Percentiles rank a stretch among this genome's conserved stretches.
Conservation (phyloP, 164 flowering plant genomes). For the Vitis labrusca region DNA sequence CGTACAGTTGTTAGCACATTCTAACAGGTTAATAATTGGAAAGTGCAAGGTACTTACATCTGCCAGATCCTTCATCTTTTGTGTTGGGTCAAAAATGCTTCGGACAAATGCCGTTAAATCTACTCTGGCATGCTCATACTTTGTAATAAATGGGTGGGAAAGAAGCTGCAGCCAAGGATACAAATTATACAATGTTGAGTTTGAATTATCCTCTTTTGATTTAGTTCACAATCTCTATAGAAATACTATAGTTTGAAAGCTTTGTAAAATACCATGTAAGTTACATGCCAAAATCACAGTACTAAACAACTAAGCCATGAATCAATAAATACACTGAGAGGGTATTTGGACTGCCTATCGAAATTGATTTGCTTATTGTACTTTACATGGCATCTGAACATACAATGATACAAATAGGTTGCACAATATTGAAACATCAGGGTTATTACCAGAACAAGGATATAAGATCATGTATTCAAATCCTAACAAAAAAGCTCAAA, state of each 20-base stretch:
- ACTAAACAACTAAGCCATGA: too few species aligned
- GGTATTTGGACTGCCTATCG: too few species aligned
- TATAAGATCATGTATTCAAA: background rate
- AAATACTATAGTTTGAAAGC: background rate
- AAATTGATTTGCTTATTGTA: too few species aligned
- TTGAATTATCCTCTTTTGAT: background rate
- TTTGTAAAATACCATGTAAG: background rate
- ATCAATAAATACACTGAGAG: too few species aligned
- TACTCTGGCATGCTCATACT: conserved; percentile 57
- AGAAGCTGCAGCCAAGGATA: conserved; percentile 65
- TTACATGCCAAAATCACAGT: too few species aligned
- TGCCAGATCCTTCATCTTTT: conserved; percentile 89
- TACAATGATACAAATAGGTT: too few species aligned
- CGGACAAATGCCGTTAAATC: conserved; percentile 82
- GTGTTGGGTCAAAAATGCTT: conserved; percentile 86
- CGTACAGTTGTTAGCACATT: background rate
- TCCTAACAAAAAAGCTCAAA: background rate
- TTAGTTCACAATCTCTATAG: background rate
- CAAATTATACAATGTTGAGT: background rate
- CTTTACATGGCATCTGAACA: too few species aligned
- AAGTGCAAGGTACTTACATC: conserved; percentile 65
- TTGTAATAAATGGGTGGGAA: conserved; percentile 83
- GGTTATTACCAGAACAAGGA: background rate
- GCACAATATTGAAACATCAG: too few species aligned
- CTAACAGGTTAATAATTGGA: background rate